Percentiles rank a stretch among this genome's conserved stretches.
These are phyloP conservation scores for Orbilia quercus DNA, from an alignment of 2,329 filamentous ascomycete genomes.

Conservation along the genomic window DNA sequence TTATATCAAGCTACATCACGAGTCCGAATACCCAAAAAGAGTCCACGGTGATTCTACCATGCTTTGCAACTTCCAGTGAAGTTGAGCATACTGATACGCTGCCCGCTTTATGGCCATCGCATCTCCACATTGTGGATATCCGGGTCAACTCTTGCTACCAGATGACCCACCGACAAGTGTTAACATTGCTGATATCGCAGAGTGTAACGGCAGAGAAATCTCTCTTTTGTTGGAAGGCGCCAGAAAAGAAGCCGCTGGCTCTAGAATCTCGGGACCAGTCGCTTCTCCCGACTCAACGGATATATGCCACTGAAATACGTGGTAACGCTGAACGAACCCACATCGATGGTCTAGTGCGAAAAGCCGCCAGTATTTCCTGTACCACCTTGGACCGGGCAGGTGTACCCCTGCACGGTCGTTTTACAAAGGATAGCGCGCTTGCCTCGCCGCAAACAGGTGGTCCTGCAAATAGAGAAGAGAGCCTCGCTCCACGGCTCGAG, in stretches of 20 bases:
- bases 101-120: background rate
- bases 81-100: background rate
- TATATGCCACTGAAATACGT: constrained; percentile 24
- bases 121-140: background rate
- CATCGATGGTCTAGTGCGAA: constrained; percentile 5
- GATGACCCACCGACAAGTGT: constrained; percentile 44
- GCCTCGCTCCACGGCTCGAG: background rate
- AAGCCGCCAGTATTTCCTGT: constrained; percentile 4
- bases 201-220: constrained; percentile 46
- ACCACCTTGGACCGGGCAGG: constrained; percentile 24
- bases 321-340: constrained; percentile 6
- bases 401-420: constrained; percentile 6
- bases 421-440: background rate
- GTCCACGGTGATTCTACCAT: background rate
- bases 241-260: constrained; percentile 8
- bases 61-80: background rate
- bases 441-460: background rate
- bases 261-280: background rate
- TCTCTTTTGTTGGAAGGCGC: constrained; percentile 35
- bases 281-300: constrained; percentile 1
- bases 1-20: background rate
- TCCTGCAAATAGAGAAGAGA: background rate
- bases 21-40: too few species aligned
- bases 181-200: constrained; percentile 54
- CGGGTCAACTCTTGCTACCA: constrained; percentile 2